Percentiles rank a stretch among this genome's conserved stretches.
Conservation (phyloP, 106 monocot genomes). For the Narthecium ossifragum region DNA sequence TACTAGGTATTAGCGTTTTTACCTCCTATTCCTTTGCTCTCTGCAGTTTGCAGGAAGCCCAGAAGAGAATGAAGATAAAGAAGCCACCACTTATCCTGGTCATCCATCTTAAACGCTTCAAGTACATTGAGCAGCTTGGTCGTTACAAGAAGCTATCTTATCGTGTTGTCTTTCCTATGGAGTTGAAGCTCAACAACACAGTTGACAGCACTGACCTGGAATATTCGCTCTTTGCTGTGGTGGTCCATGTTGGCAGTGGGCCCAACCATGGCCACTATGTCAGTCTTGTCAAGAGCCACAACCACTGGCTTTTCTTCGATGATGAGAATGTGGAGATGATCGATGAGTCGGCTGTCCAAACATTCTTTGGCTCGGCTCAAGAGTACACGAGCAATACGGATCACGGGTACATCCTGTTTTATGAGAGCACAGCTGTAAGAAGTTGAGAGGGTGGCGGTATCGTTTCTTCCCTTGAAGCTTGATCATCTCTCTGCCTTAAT, state of each 20-base stretch:
- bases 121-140: constrained; percentile 46
- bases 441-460: constrained; percentile 16
- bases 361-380: constrained; percentile 41
- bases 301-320: constrained; percentile 48
- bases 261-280: constrained; percentile 52
- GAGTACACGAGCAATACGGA: constrained; percentile 45
- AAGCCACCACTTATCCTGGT: constrained; percentile 38
- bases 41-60: constrained; percentile 46
- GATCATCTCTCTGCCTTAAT: constrained; percentile 63
- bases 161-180: constrained; percentile 47
- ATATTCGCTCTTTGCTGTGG: constrained; percentile 48
- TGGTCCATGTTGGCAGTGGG: constrained; percentile 46
- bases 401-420: constrained; percentile 45
- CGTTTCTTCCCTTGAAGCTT: constrained; percentile 73
- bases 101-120: constrained; percentile 56
- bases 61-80: constrained; percentile 54
- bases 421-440: constrained; percentile 29
- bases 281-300: constrained; percentile 48
- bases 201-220: constrained; percentile 30
- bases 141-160: constrained; percentile 46
- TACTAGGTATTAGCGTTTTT: not conserved
- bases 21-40: not conserved
- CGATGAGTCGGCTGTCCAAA: constrained; percentile 34
- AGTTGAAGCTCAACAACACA: constrained; percentile 43
- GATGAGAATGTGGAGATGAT: constrained; percentile 57